These are phyloP conservation scores for Podospora pseudoanserina DNA, from an alignment of 495 filamentous ascomycete genomes.

Conservation along the genomic window DNA sequence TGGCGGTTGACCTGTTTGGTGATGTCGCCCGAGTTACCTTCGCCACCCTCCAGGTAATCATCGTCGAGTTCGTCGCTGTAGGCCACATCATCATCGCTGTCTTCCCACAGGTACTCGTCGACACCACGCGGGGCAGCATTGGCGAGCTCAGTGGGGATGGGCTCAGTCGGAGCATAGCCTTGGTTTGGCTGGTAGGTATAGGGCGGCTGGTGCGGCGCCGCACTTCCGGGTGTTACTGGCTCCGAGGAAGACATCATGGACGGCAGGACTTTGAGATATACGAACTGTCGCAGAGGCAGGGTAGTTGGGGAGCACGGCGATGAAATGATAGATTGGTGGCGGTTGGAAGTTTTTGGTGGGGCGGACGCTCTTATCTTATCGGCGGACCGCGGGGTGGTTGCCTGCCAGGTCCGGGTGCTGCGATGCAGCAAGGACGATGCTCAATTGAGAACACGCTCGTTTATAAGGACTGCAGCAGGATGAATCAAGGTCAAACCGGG, in stretches of 20 bases:
- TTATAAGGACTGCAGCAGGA: no score
- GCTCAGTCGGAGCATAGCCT: constrained; percentile 29
- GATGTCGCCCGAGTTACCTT: constrained; percentile 64
- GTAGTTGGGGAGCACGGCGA: no score
- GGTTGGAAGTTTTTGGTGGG: constrained; percentile 23
- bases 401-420: no score
- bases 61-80: constrained; percentile 41
- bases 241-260: neutral
- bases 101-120: constrained; percentile 17
- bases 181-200: constrained; percentile 29
- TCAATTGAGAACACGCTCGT: no score
- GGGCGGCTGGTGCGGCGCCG: constrained; percentile 34
- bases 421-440: no score
- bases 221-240: neutral
- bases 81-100: constrained; percentile 35
- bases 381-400: neutral
- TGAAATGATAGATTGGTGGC: neutral
- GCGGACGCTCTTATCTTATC: constrained; percentile 26
- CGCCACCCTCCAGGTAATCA: constrained; percentile 52
- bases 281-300: neutral
- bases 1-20: constrained; percentile 93
- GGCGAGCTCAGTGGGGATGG: constrained; percentile 18
- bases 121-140: neutral
- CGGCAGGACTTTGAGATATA: neutral
- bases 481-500: no score